Base-by-base conservation (phyloP, 2,329 filamentous ascomycete species). In the Alternaria solani region DNA sequence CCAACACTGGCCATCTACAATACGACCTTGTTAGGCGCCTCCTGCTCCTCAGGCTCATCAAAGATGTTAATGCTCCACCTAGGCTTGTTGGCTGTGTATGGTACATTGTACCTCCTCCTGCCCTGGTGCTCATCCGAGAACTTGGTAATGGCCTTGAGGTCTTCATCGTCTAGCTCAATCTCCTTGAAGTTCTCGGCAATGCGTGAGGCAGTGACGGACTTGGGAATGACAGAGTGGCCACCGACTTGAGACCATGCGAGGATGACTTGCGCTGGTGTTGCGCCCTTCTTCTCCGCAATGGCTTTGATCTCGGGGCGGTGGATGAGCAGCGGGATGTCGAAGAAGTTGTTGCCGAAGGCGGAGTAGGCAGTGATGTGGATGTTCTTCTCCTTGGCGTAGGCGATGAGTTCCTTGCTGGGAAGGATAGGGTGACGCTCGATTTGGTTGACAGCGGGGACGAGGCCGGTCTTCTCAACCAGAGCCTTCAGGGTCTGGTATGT, bases 211-310 rank as follows among this genome's bases (percentile, higher is more conserved):
- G 69, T 74, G 12, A 75, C 71, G 4, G 70, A 73, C 66, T 75
- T 75, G 48, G 73, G 73, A 26, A 75, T 75, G 46, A 75, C 71
- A 32, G 62, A 67, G 59, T 71, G 66, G 7, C 72, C 72, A 32
- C 68, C 67, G 84, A 96, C 92, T 20, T 92, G 96, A 32, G 91
- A 87, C 93, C 93, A 97, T 73, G 92, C 86, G 68, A 97, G 86
- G 63, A 97, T 85, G 42, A 96, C 85, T 84, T 96, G 92, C 7
- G 91, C 90, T 7, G 92, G 86, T 9, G 88, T 87, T 26, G 89
- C 85, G 4, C 87, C 84, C 18, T 87, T 85, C 69, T 86, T 84
- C 69, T 86, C 82, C 25, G 90, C 90, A 66, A 59, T 90, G 88
- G 71, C 87, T 85, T 78, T 90, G 79, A 92, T 86, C 75, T 88